Evolutionary conservation across 2,329 filamentous ascomycete species (phyloP).

Genomic region (Scedosporium aurantiacum): DNA sequence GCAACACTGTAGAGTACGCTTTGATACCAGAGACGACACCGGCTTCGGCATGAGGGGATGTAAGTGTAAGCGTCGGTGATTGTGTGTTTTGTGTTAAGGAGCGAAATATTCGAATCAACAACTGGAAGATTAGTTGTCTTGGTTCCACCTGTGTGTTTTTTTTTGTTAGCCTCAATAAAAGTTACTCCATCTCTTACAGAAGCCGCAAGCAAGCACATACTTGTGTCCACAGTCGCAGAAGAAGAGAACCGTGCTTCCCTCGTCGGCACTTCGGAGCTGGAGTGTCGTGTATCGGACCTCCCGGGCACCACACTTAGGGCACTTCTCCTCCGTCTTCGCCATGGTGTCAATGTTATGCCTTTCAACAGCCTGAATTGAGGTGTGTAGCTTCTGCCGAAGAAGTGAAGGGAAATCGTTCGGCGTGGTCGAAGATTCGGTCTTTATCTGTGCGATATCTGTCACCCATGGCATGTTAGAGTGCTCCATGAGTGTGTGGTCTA

Average conservation of each 20-base stretch:
- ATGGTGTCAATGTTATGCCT: conserved; percentile 67
- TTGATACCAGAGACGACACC: conserved; percentile 57
- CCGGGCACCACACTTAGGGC: conserved; percentile 67
- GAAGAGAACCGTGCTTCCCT: conserved; percentile 89
- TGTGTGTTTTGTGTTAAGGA: conserved; percentile 23
- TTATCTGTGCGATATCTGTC: conserved; percentile 62
- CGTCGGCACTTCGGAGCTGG: conserved; percentile 84
- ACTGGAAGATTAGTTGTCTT: conserved; percentile 40
- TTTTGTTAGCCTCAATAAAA: conserved; percentile 15
- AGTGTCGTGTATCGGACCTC: conserved; percentile 78
- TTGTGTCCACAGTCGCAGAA: conserved; percentile 78
- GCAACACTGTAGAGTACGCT: conserved; percentile 81
- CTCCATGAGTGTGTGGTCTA: not conserved
- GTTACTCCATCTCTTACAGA: conserved; percentile 1
- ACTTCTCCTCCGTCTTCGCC: conserved; percentile 55
- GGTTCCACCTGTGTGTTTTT: conserved; percentile 32
- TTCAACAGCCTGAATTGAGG: conserved; percentile 73
- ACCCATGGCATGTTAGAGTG: not conserved
- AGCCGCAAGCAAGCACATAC: conserved; percentile 35
- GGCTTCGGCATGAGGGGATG: conserved; percentile 3
- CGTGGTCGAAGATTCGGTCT: conserved; percentile 74
- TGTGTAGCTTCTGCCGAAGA: conserved; percentile 71
- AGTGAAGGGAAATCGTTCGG: conserved; percentile 81
- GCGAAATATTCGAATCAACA: not conserved
- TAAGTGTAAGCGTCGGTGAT: conserved; percentile 12